phyloP scores from a whole-genome alignment of 169 alveolate genomes.

The Besnoitia besnoiti region DNA sequence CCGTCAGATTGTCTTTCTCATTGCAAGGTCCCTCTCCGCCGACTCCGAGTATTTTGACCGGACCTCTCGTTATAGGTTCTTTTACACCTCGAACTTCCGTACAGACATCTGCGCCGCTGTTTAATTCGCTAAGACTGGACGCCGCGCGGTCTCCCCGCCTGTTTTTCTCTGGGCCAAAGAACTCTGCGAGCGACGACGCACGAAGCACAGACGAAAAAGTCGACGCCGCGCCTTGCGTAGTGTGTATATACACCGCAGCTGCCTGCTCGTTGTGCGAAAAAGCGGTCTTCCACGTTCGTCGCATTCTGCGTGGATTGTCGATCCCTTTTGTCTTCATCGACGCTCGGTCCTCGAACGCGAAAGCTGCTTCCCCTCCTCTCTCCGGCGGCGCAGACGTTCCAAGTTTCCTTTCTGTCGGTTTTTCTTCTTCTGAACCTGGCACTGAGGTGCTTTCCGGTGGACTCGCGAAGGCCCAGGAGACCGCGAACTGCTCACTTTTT shows the following conservation, averaged over 20 bases:
- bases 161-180: neutral
- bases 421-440: neutral
- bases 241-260: neutral
- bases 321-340: neutral
- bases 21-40: neutral
- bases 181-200: neutral
- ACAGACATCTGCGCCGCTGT: neutral
- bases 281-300: neutral
- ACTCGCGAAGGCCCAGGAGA: neutral
- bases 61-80: neutral
- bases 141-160: neutral
- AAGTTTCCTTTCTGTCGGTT: neutral
- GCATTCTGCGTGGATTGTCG: neutral
- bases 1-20: neutral
- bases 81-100: neutral
- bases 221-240: neutral
- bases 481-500: neutral
- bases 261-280: slow-evolving; percentile 4
- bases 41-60: neutral
- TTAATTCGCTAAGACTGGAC: too few relatives aligned
- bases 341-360: neutral
- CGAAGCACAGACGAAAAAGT: too few relatives aligned
- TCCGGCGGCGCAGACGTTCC: neutral
- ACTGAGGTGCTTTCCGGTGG: neutral
- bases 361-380: neutral